Evolutionary conservation across 139 green algal genomes (phyloP), one percentile per base, ranked within the genome.

Genomic region (Astrephomene gubernaculifera): DNA sequence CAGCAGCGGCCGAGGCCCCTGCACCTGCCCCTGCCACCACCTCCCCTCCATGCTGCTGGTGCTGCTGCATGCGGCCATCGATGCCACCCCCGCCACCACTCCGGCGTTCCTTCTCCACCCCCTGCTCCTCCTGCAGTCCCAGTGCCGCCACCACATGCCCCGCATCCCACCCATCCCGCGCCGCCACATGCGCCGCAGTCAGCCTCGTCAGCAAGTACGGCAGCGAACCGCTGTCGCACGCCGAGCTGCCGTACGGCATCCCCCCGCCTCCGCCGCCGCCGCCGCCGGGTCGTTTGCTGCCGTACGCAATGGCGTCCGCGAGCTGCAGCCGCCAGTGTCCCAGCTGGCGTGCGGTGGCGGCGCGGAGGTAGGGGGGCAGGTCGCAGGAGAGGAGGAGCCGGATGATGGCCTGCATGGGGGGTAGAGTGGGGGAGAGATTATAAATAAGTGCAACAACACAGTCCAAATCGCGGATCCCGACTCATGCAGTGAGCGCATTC

Each of bases 151-250:
- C 17, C 60, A 83, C 2, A 29, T 83, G 76, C 60, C 60, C 60
- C 8, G 76, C 76, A n/a, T 72, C 41, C 76, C 76, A 83, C 21
- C 76, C 76, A 43, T 83, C 76, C 22, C 76, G 57, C 4, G 76
- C 76, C 39, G 76, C 17, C 41, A 4, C 25, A 61, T 57, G 19
- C 60, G 72, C 76, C 76, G 76, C 72, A 29, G 41, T 63, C 8
- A 83, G 76, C 29, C 76, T 60, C 19, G 60, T 8, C 29, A 83
- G 41, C 29, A 83, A 19, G 24, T 83, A n/a, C n/a, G n/a, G n/a
- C n/a, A n/a, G n/a, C n/a, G n/a, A n/a, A n/a, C n/a, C n/a, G n/a
- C n/a, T n/a, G n/a, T n/a, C n/a, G n/a, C n/a, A n/a, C n/a, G n/a
- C n/a, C n/a, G n/a, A n/a, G n/a, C n/a, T n/a, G n/a, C n/a, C n/a